These are phyloP conservation scores for Nadsonia starkeyi-henricii DNA, from an alignment of 1,139 yeast species.

Conservation along the genomic window DNA sequence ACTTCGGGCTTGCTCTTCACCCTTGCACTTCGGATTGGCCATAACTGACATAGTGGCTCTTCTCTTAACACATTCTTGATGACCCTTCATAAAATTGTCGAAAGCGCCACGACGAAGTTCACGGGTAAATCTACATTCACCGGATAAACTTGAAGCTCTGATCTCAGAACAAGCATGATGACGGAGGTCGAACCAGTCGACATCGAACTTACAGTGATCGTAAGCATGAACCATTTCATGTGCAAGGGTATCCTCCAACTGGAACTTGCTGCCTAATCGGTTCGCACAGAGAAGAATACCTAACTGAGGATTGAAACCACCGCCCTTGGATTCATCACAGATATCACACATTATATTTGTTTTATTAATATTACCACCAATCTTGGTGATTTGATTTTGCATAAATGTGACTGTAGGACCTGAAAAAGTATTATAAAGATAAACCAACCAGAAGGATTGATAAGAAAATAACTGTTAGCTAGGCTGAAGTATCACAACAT, in stretches of 20 bases:
- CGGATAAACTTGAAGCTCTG: constrained; percentile 83
- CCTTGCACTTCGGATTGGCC: constrained; percentile 73
- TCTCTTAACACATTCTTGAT: constrained; percentile 80
- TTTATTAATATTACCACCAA: constrained; percentile 39
- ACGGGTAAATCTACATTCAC: constrained; percentile 86
- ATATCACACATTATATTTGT: constrained; percentile 61
- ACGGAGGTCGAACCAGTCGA: constrained; percentile 66
- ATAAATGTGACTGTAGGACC: constrained; percentile 72
- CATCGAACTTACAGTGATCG: constrained; percentile 77
- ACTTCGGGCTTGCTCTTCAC: constrained; percentile 57
- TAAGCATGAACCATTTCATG: constrained; percentile 92
- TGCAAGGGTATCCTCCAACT: constrained; percentile 77
- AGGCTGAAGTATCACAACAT: neutral
- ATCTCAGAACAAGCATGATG: constrained; percentile 98
- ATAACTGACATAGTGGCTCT: constrained; percentile 74
- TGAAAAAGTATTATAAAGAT: constrained; percentile 20
- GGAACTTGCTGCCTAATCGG: constrained; percentile 62
- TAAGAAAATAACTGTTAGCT: neutral
- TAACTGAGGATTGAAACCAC: constrained; percentile 83
- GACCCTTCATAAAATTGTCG: constrained; percentile 61
- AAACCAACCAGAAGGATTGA: constrained; percentile 13
- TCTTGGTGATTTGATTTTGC: constrained; percentile 67
- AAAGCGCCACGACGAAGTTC: constrained; percentile 51
- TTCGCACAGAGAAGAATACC: constrained; percentile 86
- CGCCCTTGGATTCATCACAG: constrained; percentile 79